A percentile compares a stretch with the other conserved stretches of the same genome.
Evolutionary conservation across 140 eudicot genomes (phyloP).

Genomic region (Erigeron philadelphicus): DNA sequence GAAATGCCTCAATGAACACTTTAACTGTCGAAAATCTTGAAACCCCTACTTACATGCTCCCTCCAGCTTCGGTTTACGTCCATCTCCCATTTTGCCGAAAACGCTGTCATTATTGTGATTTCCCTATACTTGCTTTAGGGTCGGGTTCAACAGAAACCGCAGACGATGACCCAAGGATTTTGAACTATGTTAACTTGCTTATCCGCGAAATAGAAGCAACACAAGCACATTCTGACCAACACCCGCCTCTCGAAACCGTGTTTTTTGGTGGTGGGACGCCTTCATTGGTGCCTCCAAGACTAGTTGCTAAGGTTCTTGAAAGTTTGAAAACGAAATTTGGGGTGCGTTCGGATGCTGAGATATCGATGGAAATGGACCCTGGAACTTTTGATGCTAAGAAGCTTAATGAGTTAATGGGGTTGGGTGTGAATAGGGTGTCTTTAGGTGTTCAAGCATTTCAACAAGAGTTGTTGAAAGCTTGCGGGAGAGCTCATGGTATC

Average conservation of each 20-base stretch:
- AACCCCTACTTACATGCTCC: slow-evolving; percentile 39
- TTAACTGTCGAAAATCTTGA: slow-evolving; percentile 24
- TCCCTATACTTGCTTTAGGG: slow-evolving; percentile 94
- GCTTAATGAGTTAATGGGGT: slow-evolving; percentile 51
- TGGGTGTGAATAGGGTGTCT: slow-evolving; percentile 93
- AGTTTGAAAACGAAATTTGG: slow-evolving; percentile 54
- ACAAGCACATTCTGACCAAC: slow-evolving; percentile 22
- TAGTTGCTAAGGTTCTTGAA: slow-evolving; percentile 59
- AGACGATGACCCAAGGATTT: slow-evolving; percentile 66
- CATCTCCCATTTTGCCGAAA: slow-evolving; percentile 98
- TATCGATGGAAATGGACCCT: slow-evolving; percentile 98
- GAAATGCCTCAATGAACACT: slow-evolving; percentile 44
- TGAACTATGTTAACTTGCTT: slow-evolving; percentile 50
- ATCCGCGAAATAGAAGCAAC: slow-evolving; percentile 72
- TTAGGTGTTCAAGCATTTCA: slow-evolving; percentile 97
- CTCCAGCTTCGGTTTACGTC: slow-evolving; percentile 81
- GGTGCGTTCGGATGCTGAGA: slow-evolving; percentile 59
- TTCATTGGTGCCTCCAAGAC: slow-evolving; percentile 80
- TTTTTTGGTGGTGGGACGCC: slow-evolving; percentile 97
- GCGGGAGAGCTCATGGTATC: slow-evolving; percentile 88
- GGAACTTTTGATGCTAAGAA: slow-evolving; percentile 74
- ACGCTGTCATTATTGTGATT: slow-evolving; percentile 96
- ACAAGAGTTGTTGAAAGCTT: slow-evolving; percentile 68
- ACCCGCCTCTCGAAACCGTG: slow-evolving; percentile 80
- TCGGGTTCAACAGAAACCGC: slow-evolving; percentile 34